phyloP scores from a whole-genome alignment of 2,329 filamentous ascomycete genomes.

The Trichoderma sp. region DNA sequence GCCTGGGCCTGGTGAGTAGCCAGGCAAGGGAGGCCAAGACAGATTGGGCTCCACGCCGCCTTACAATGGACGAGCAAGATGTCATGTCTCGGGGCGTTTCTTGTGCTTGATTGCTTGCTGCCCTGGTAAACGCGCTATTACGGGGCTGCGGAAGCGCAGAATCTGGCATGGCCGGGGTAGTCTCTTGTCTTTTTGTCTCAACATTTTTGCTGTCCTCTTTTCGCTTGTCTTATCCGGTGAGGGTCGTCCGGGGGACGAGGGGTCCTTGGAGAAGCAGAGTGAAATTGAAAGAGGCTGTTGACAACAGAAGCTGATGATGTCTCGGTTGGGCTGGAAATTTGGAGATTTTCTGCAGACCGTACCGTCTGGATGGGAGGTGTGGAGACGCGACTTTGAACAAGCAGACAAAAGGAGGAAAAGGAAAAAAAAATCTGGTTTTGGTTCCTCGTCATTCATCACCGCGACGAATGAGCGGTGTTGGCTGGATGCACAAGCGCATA shows the following conservation, averaged over 20 bases:
- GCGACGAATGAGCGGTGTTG: background rate
- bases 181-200: background rate
- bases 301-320: background rate
- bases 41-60: background rate
- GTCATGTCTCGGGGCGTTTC: conserved; percentile 4
- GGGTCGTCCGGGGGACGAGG: background rate
- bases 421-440: background rate
- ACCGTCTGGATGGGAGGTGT: conserved; percentile 18
- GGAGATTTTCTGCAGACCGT: background rate
- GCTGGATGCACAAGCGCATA: background rate
- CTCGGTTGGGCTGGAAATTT: conserved; percentile 11
- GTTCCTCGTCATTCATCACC: background rate
- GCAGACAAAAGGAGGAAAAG: background rate
- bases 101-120: background rate
- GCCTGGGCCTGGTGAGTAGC: background rate
- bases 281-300: background rate
- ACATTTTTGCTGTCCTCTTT: background rate
- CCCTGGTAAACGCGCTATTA: background rate
- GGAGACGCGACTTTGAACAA: background rate
- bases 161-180: conserved; percentile 12
- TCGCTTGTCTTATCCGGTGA: conserved; percentile 5
- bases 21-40: conserved; percentile 6
- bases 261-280: background rate
- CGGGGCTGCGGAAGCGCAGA: conserved; percentile 4
- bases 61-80: background rate